Evolutionary conservation across 2,329 filamentous ascomycete species (phyloP).

Genomic region (Penicillium sp.): DNA sequence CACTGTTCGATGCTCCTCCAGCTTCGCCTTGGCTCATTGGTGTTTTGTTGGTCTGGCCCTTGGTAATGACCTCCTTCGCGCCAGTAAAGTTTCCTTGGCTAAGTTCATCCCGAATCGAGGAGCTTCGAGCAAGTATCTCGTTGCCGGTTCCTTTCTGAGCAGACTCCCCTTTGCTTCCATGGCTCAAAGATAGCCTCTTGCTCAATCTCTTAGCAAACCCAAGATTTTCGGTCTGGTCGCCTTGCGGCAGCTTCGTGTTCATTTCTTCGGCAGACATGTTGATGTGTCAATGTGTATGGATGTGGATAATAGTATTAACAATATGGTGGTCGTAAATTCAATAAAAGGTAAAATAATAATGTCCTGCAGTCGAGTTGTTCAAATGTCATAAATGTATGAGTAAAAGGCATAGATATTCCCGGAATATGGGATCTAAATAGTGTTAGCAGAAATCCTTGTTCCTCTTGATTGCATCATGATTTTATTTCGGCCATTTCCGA

Average conservation of each 20-base stretch:
- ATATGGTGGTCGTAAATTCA: constrained; percentile 3
- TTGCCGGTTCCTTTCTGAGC: constrained; percentile 1
- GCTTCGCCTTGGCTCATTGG: constrained; percentile 4
- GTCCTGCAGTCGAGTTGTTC: constrained; percentile 22
- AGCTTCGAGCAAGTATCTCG: constrained; percentile 7
- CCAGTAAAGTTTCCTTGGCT: constrained; percentile 11
- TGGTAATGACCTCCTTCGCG: constrained; percentile 10
- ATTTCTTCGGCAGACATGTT: constrained; percentile 19
- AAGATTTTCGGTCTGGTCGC: constrained; percentile 15
- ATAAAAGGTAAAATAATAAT: constrained; percentile 10
- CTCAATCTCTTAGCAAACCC: constrained; percentile 20
- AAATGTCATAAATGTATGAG: constrained; percentile 6
- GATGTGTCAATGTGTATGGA: not conserved
- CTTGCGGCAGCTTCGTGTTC: not conserved
- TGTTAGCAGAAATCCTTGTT: not conserved
- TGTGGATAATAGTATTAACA: not conserved
- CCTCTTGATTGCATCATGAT: constrained; percentile 29
- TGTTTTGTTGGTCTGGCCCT: constrained; percentile 10
- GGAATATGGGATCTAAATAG: constrained; percentile 14
- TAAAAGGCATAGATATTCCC: not conserved
- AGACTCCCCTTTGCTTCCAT: constrained; percentile 8
- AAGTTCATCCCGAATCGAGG: constrained; percentile 10
- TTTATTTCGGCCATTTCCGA: constrained; percentile 9
- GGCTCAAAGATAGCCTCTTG: constrained; percentile 16
- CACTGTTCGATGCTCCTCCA: constrained; percentile 1